Evolutionary conservation across 1,284 basidiomycete species (phyloP).

Genomic region (Rhodotorula sp.): DNA sequence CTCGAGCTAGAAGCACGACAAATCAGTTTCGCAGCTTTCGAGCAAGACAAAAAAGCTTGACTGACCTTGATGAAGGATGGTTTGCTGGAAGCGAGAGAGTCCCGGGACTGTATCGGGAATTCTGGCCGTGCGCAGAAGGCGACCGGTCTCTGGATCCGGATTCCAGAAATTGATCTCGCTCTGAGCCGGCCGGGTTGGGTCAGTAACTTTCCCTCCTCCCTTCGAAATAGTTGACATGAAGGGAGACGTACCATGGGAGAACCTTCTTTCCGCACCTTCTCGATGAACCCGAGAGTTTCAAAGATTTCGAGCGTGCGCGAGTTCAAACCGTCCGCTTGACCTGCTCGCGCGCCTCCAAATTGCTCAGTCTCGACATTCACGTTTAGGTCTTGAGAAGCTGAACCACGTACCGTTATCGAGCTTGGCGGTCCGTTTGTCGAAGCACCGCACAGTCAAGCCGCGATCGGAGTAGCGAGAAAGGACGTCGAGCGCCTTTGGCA

Average conservation of each 20-base stretch:
- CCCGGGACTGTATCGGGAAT: conserved; percentile 44
- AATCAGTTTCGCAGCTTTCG: not conserved
- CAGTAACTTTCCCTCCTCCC: too few species aligned
- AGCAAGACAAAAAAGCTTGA: not conserved
- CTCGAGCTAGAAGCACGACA: conserved; percentile 13
- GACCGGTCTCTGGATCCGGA: conserved; percentile 31
- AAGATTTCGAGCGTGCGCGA: conserved; percentile 73
- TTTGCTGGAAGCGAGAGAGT: conserved; percentile 45
- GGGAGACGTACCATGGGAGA: conserved; percentile 31
- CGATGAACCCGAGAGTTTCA: conserved; percentile 50
- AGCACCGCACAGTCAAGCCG: conserved; percentile 62
- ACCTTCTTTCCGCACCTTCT: conserved; percentile 39
- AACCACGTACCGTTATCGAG: conserved; percentile 39
- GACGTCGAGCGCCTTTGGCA: conserved; percentile 21
- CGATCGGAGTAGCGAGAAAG: conserved; percentile 25
- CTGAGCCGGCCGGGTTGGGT: too few species aligned
- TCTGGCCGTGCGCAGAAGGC: conserved; percentile 25
- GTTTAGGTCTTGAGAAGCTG: not conserved
- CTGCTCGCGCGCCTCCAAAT: conserved; percentile 50
- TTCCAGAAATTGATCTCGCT: conserved; percentile 40
- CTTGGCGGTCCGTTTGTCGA: conserved; percentile 61
- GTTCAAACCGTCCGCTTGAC: conserved; percentile 76
- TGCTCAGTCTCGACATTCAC: not conserved
- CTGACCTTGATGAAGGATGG: conserved; percentile 42
- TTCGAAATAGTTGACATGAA: too few species aligned